Evolutionary conservation across 2,329 filamentous ascomycete species (phyloP).

Genomic region (Claviceps sorghi): DNA sequence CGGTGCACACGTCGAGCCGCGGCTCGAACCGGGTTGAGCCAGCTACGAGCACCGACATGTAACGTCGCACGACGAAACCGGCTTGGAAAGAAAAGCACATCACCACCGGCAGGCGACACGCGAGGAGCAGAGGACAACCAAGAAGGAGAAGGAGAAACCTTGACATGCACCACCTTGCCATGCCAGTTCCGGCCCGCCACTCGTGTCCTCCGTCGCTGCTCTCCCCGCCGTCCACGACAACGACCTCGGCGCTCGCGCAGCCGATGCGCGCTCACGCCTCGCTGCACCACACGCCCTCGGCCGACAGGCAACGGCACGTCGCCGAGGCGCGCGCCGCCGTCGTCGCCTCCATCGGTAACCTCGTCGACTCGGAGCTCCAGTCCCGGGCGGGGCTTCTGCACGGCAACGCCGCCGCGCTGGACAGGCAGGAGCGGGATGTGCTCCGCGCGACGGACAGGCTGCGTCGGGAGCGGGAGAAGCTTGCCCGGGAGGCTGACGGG

Average conservation of each 20-base stretch:
- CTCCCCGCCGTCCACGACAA: neutral
- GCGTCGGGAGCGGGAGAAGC: constrained; percentile 48
- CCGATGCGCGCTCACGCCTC: constrained; percentile 6
- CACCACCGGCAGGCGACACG: neutral
- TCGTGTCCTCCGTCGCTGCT: neutral
- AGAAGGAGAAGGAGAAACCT: neutral
- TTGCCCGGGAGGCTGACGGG: constrained; percentile 47
- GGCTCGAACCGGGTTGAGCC: neutral
- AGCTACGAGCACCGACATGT: neutral
- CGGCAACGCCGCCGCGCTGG: constrained; percentile 49
- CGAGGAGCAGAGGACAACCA: neutral
- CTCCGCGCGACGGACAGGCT: constrained; percentile 43
- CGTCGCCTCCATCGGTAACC: constrained; percentile 50
- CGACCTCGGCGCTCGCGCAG: neutral
- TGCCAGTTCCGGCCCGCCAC: neutral
- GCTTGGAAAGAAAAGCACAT: neutral
- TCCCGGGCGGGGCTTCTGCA: constrained; percentile 56
- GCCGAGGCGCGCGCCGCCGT: constrained; percentile 44
- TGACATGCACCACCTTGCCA: neutral
- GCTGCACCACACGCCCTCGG: constrained; percentile 25
- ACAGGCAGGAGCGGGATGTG: constrained; percentile 53
- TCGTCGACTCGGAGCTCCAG: constrained; percentile 53
- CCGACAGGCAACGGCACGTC: constrained; percentile 32
- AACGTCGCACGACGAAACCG: neutral
- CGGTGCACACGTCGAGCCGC: neutral